phyloP scores from a whole-genome alignment of 2,329 filamentous ascomycete genomes.

The Hypoxylon sp. region DNA sequence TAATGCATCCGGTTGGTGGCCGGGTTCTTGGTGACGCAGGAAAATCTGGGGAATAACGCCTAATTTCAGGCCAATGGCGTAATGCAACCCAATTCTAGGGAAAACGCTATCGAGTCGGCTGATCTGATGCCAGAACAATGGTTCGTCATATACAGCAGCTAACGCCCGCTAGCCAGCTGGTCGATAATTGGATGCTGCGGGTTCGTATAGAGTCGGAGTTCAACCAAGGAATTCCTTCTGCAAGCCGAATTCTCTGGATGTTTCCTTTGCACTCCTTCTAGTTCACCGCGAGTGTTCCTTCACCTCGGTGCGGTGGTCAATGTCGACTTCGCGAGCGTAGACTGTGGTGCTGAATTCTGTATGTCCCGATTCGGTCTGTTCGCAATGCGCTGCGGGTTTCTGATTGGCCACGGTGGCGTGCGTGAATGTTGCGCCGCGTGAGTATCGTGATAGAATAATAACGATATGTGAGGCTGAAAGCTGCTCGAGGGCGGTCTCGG shows the following conservation, averaged over 20 bases:
- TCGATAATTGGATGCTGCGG: constrained; percentile 8
- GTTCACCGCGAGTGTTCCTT: not conserved
- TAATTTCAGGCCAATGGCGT: constrained; percentile 40
- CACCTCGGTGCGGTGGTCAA: constrained; percentile 1
- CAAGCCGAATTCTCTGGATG: constrained; percentile 7
- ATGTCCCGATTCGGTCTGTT: constrained; percentile 27
- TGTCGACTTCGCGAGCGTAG: constrained; percentile 14
- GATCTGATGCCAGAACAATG: constrained; percentile 27
- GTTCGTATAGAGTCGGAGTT: constrained; percentile 5
- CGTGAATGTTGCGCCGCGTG: not conserved
- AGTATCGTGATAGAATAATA: constrained; percentile 1
- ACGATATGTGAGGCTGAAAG: constrained; percentile 3
- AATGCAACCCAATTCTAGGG: constrained; percentile 35
- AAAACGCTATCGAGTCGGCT: constrained; percentile 33
- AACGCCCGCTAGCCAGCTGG: constrained; percentile 12
- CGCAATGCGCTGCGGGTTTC: constrained; percentile 3
- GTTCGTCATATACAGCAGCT: constrained; percentile 19
- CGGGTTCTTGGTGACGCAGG: constrained; percentile 13
- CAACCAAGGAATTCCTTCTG: constrained; percentile 4
- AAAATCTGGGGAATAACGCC: constrained; percentile 40
- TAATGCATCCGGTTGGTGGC: constrained; percentile 40
- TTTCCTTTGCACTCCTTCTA: constrained; percentile 7
- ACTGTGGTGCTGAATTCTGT: not conserved
- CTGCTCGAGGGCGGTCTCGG: not conserved
- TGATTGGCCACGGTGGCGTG: constrained; percentile 27